Base-by-base conservation (phyloP, 371 early-diverging fungal genomes). In the Mortierella polycephala region DNA sequence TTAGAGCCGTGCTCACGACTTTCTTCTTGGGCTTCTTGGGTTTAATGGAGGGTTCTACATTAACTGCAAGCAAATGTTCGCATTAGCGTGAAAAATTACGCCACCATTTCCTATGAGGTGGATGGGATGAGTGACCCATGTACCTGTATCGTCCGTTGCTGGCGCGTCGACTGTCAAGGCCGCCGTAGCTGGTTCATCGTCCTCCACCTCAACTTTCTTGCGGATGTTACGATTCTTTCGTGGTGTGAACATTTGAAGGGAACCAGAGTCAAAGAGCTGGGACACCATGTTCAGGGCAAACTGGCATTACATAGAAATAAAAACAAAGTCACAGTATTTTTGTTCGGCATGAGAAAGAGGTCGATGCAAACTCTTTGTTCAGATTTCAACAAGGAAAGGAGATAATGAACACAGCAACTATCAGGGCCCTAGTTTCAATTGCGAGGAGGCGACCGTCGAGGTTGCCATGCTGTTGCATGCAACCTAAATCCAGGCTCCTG, bases 1-100 rank as follows among this genome's bases (percentile, higher is more conserved):
- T 79, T 44, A 79, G 60, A 8, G 61, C 66, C 21, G 73, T 66
- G 44, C 30, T 66, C 7, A 66, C 40, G 0, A 52, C 10, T 57
- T 73, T 79, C 49, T 79, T 79, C 58, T 79, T 79, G 30, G 39
- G 47, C 53, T 72, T 79, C 39, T 71, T 71, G 14, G 62, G 37
- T 51, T 72, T 79, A 51, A 41, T 44, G 5, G 54, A 12, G 3
- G 51, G n/a, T 2, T 57, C 75, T 59, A 57, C 39, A 45, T 42
- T 5, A 42, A 12, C 40, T 56, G 57, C 37, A 50, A 23, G 12
- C 9, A 20, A 12, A 6, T 9, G 16, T 1, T 41, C 30, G 12
- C 12, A 9, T 50, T 21, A 10, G n/a, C 2, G n/a, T 7, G 18
- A 3, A 18, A 8, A 41, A 7, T 41, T 14, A 23, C 8, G 16